Percentiles rank a stretch among this genome's conserved stretches.
Conservation (phyloP, 768 basidiomycete species). For the Suillus americanus region DNA sequence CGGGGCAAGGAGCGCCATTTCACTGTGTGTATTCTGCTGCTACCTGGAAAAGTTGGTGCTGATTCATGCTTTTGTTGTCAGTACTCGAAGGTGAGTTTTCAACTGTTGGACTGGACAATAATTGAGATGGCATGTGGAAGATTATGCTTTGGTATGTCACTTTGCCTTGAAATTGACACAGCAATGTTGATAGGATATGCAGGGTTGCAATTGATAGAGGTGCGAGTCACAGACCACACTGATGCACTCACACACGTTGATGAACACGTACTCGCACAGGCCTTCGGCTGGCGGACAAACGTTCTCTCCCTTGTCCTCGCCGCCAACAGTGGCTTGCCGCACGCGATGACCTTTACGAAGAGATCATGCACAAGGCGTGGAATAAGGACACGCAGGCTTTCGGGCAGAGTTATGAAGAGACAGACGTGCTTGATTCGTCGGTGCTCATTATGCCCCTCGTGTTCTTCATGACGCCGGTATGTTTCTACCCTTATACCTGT, state of each 20-base stretch:
- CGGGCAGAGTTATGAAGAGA: slow-evolving; percentile 90
- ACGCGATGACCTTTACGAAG: slow-evolving; percentile 87
- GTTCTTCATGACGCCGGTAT: slow-evolving; percentile 83
- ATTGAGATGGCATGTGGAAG: slow-evolving; percentile 34
- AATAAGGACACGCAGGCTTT: slow-evolving; percentile 69
- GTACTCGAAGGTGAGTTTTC: slow-evolving; percentile 72
- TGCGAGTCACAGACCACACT: slow-evolving; percentile 12
- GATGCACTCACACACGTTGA: background rate
- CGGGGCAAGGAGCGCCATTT: slow-evolving; percentile 83
- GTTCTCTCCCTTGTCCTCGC: slow-evolving; percentile 83
- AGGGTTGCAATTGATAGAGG: slow-evolving; percentile 97
- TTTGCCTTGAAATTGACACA: background rate
- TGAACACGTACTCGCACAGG: slow-evolving; percentile 36
- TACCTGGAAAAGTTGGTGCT: background rate
- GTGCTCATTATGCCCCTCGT: slow-evolving; percentile 91
- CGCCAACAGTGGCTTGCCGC: slow-evolving; percentile 69
- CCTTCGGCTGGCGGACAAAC: slow-evolving; percentile 90
- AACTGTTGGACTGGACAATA: background rate
- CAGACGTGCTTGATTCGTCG: slow-evolving; percentile 77
- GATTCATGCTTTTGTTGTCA: slow-evolving; percentile 23
- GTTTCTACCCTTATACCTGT: slow-evolving; percentile 23
- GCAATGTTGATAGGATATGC: slow-evolving; percentile 7
- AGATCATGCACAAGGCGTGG: slow-evolving; percentile 90
- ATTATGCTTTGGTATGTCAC: slow-evolving; percentile 83
- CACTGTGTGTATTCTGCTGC: slow-evolving; percentile 49